phyloP scores from a whole-genome alignment of 2,329 filamentous ascomycete genomes.

The Curvularia eragrostidis region DNA sequence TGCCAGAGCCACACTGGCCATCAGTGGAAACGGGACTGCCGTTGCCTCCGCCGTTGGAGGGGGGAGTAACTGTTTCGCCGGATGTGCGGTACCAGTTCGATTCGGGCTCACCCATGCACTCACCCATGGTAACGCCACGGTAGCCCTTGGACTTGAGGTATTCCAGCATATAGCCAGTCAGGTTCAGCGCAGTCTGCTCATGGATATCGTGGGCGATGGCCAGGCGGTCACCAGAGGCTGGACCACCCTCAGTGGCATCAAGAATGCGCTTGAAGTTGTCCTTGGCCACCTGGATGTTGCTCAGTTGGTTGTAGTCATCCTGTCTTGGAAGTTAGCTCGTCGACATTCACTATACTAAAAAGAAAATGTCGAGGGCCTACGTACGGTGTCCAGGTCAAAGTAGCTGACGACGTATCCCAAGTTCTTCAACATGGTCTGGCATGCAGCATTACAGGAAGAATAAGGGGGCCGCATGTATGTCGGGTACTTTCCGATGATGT shows the following conservation, averaged over 20 bases:
- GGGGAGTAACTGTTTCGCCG: slow-evolving; percentile 32
- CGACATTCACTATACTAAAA: not conserved
- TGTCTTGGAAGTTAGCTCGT: not conserved
- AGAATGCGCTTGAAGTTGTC: slow-evolving; percentile 49
- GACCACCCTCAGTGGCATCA: slow-evolving; percentile 31
- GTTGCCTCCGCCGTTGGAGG: slow-evolving; percentile 23
- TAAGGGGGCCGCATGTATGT: slow-evolving; percentile 62
- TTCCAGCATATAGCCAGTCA: slow-evolving; percentile 55
- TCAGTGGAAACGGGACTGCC: slow-evolving; percentile 27
- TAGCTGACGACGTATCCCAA: slow-evolving; percentile 67
- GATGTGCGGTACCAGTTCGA: slow-evolving; percentile 58
- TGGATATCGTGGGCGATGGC: slow-evolving; percentile 62
- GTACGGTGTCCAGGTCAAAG: slow-evolving; percentile 63
- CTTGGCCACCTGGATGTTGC: slow-evolving; percentile 46
- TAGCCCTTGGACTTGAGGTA: slow-evolving; percentile 50
- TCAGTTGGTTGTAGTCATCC: slow-evolving; percentile 51
- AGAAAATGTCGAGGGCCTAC: not conserved
- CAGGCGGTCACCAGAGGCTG: slow-evolving; percentile 50
- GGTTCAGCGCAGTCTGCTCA: slow-evolving; percentile 52
- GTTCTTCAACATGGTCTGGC: slow-evolving; percentile 48
- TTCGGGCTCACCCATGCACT: slow-evolving; percentile 56
- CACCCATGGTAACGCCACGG: slow-evolving; percentile 56
- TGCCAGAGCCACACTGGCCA: slow-evolving; percentile 31
- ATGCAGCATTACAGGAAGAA: slow-evolving; percentile 54
- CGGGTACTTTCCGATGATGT: slow-evolving; percentile 62